Percentiles rank a stretch among this genome's conserved stretches.
Conservation (phyloP, 305 asterid genomes). For the Fraxinus latifolia region DNA sequence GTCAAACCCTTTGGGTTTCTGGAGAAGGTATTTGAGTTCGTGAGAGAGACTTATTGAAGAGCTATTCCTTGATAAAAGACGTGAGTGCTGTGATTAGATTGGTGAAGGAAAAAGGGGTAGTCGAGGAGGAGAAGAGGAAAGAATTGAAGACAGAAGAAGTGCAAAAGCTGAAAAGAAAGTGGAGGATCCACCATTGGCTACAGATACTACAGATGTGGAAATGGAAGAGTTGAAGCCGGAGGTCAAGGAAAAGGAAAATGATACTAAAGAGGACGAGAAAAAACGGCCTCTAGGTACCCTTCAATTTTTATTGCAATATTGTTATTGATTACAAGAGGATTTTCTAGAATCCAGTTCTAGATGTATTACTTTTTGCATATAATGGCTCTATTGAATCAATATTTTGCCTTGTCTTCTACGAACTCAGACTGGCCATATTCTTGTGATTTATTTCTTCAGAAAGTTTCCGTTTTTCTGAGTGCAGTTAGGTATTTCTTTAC, state of each 20-base stretch:
- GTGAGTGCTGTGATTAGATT: constrained; percentile 56
- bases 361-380: background rate
- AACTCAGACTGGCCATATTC: background rate
- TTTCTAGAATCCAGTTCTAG: background rate
- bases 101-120: constrained; percentile 48
- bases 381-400: background rate
- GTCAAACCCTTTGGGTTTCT: constrained; percentile 59
- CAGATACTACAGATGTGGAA: background rate
- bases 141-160: background rate
- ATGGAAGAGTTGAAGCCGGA: background rate
- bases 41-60: constrained; percentile 63
- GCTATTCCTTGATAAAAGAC: constrained; percentile 49
- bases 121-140: constrained; percentile 39
- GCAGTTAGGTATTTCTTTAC: background rate
- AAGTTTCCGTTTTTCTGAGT: background rate
- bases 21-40: constrained; percentile 51
- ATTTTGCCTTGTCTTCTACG: background rate
- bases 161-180: constrained; percentile 2
- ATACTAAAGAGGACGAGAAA: background rate
- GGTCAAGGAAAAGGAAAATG: background rate
- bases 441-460: background rate
- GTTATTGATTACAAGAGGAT: background rate
- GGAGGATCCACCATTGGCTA: background rate
- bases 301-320: background rate
- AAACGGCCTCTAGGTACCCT: constrained; percentile 12